A percentile compares a stretch with the other conserved stretches of the same genome.
Evolutionary conservation across 371 early-diverging fungal genomes (phyloP).

Genomic region (Apophysomyces trapeziformis): DNA sequence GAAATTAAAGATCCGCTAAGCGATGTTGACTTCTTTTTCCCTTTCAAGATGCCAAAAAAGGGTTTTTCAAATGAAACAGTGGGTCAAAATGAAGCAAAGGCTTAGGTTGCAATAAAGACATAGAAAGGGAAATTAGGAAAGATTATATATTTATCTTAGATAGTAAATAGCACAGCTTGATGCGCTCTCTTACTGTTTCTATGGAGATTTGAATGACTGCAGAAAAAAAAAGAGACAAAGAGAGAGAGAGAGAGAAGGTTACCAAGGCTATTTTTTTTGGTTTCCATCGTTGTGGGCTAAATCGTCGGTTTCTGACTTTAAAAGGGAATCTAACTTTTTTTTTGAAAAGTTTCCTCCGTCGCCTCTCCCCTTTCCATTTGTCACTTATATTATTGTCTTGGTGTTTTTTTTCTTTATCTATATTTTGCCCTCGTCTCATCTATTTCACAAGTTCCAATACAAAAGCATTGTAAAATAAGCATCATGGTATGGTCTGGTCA

Average conservation of each 20-base stretch:
- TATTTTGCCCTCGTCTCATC: neutral
- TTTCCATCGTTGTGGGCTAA: neutral
- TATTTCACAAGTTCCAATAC: neutral
- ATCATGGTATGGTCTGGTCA: constrained; percentile 6
- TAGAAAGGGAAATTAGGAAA: too few species aligned
- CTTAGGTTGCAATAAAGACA: too few species aligned
- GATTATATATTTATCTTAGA: too few species aligned
- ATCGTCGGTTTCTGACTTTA: constrained; percentile 8
- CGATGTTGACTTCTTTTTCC: too few species aligned
- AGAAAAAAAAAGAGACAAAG: too few species aligned
- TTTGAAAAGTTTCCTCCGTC: neutral
- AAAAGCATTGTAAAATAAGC: constrained; percentile 1
- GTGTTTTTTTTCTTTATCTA: neutral
- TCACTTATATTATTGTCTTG: neutral
- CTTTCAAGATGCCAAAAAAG: too few species aligned
- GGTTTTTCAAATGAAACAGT: too few species aligned
- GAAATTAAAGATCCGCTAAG: too few species aligned
- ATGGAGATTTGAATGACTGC: too few species aligned
- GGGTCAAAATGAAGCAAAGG: too few species aligned
- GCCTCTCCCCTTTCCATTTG: constrained; percentile 1
- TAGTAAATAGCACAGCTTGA: too few species aligned
- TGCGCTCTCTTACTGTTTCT: too few species aligned
- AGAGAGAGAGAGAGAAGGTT: neutral
- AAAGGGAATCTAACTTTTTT: constrained; percentile 6
- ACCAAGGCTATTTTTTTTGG: neutral